Evolutionary conservation across 2,329 filamentous ascomycete genomes (phyloP), one percentile per base, ranked within the genome.

Genomic region (Penicillium olsonii): DNA sequence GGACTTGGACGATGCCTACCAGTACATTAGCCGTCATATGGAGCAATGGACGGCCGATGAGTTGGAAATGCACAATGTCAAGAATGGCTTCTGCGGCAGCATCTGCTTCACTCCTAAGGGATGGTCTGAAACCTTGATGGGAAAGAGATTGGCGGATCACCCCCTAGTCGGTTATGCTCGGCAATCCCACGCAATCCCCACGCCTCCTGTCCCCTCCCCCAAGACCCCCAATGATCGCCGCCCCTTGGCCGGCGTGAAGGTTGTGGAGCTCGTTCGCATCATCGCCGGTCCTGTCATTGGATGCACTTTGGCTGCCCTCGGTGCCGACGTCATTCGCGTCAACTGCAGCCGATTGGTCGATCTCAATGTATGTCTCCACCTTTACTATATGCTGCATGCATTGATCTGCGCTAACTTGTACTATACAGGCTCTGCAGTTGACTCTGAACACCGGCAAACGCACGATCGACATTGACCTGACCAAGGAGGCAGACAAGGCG

Each of bases 241-340:
- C 11, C 45, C 45, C 7, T 26, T 79, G 1, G 66, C 71, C 1
- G 77, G 74, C 0, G 58, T 77, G 55, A 74, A 72, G 45, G 71
- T 82, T 2, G 62, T 82, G 4, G 78, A 81, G 27, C 43, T 49
- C 17, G 46, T 44, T 5, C 64, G 74, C 11, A 68, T 76, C 10
- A 75, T 77, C 38, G 74, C 75, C 9, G 74, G 69, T 7, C 74
- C 74, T 9, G 65, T 72, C 0, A 66, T 73, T 12, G 71, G 71
- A 9, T 62, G 60, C 44, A 68, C 69, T 18, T 57, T 77, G 2
- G 71, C 73, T 20, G 70, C 68, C 20, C 62, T 74, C 31, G 75
- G 74, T 7, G 74, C 75, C 17, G 70, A 72, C 37, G 73, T 78
- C 0, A 65, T 77, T 33, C 69, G 72, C 53, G 60, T 77, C 31